Evolutionary conservation across 192 early-diverging fungal species (phyloP), one percentile per base, ranked within the genome.

Genomic region (Backusella liffmaniae): DNA sequence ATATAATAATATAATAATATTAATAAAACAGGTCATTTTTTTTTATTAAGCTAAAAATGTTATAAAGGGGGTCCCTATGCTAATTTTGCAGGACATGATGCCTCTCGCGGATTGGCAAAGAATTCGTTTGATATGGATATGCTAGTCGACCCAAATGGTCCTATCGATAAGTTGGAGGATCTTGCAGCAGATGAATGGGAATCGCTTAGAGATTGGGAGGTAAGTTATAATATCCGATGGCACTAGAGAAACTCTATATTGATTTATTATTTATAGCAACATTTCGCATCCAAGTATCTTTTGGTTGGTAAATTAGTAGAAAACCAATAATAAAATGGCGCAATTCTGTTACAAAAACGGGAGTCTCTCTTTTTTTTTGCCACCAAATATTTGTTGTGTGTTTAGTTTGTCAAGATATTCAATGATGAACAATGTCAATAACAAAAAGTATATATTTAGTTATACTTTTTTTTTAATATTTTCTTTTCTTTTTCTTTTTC

Each of bases 11-110:
- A 59, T 34, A 65, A 36, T 67, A 75, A 67, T 67, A 39, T 12
- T 32, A 44, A 37, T 32, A 39, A 39, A 39, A 39, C 37, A 7
- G 37, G 37, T 39, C 5, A 67, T 26, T 18, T 8, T 32, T 65
- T 18, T 16, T n/a, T 36, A 46, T 66, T 34, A 32, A 16, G 12
- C n/a, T 66, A 37, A 8, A 35, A 49, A 42, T 62, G 46, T 62
- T 32, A 66, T 34, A 68, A 83, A 93, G 94, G 86, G 16, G 96
- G 96, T 5, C 95, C 93, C n/a, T 99, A 99, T 77, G 93, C 90
- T 35, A 97, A 96, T 87, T 99, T 98, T 90, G 92, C 96, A 6
- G 97, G 97, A 1, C 90, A 92, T n/a, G 97, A 99, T 86, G 96
- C 97, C 16, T 96, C 95, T 21, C 89, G 97, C 36, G 96, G 97